Evolutionary conservation across 768 basidiomycete species (phyloP), one percentile per base, ranked within the genome.

Genomic region (Termitomyces sp.): DNA sequence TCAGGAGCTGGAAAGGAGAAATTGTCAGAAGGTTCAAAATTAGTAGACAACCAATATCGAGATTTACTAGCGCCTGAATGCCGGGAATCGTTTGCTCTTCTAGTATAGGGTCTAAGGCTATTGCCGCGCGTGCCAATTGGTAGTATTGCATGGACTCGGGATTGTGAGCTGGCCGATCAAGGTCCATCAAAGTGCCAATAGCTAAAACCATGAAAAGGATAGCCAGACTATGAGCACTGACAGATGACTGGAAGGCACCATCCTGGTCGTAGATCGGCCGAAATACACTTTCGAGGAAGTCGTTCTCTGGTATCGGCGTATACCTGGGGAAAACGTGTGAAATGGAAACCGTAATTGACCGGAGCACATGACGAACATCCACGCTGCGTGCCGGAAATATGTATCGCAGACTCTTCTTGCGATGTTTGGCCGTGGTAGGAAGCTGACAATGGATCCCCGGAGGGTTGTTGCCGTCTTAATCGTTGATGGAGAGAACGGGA

Each of bases 371-470:
- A 78, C 87, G 64, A 69, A 87, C 88, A 88, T 86, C 87, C 87
- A 89, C 52, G 85, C 86, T 55, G 84, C 86, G 70, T 88, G 84
- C 66, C 80, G 80, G 71, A 79, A 89, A 71, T 89, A 89, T 40
- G 81, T 76, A 47, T 81, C 76, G 57, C 77, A 75, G 43, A 85
- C 73, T 42, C 67, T 71, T 66, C 69, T 69, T 4, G 82, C 81
- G n/a, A 66, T 62, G 14, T 68, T 60, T 31, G 68, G 65, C 20
- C 69, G 71, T 12, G 87, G 87, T 14, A 88, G 73, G 51, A 76
- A 75, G 46, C 71, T 73, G 53, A 83, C 66, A 12, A 88, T 76
- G 29, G 76, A 75, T 43, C 65, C 71, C 31, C 83, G 79, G 20
- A 85, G 70, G 25, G 71, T 72, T 59, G 80, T 75, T 7, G 78